Evolutionary conservation across 257 asterid genomes (phyloP), one percentile per base, ranked within the genome.

Genomic region (Cynanchum wilfordii): DNA sequence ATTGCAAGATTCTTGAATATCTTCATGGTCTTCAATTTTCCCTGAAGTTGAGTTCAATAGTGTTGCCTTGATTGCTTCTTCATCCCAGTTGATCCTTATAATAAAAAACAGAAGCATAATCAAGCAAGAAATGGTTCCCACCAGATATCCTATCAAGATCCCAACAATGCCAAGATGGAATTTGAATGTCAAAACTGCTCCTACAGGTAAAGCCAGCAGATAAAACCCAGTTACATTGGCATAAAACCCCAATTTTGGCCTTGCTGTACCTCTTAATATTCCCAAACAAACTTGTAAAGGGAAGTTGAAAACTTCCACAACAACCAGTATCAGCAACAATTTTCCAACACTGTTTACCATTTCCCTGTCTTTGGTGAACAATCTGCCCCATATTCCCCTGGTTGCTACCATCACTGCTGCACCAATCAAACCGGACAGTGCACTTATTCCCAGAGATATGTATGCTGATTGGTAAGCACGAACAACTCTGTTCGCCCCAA

Each of bases 281-380:
- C 96, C 98, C 2, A 92, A 96, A 11, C 96, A 89, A 73, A 91
- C 98, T 24, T 82, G 86, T 78, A 91, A 62, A 10, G 98, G 97
- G 25, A 93, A 91, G 42, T 93, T 93, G 22, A 88, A 84, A 47
- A 89, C 86, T 56, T 91, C 98, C 47, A 88, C 62, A 3, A 77
- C 62, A 3, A 88, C 90, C 97, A 91, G 86, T 67, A 88, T 17
- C 55, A 80, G 7, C 86, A 91, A 84, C 78, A 70, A 77, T 78
- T 71, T 88, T 77, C 79, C 84, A 68, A 91, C 96, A 1, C 73
- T 76, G 65, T 63, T 71, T 9, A 77, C 49, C n/a, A 85, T 80
- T 81, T 87, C 92, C 42, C 24, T 57, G 22, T 89, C 84, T 1
- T 69, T 83, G 68, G 88, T 93, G 51, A 82, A 91, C 75, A 91